Evolutionary conservation across 1,139 yeast species (phyloP), one percentile per base, ranked within the genome.

Genomic region (Insectozyma bohioensis): DNA sequence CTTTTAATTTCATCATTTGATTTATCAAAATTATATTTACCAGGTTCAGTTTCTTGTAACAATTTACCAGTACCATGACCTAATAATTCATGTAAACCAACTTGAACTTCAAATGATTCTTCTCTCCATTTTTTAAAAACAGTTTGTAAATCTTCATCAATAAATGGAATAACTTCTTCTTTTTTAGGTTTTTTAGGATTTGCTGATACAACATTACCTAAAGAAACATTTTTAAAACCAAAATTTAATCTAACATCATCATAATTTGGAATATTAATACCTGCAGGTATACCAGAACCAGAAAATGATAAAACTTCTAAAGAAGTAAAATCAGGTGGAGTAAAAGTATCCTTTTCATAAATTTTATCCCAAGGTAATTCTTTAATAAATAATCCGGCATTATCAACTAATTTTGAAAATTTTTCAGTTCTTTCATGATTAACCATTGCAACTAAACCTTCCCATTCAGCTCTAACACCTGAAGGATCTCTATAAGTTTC

Each of bases 1-100:
- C 92, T 75, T 4, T 65, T 59, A 25, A 82, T 75, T 14, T 85
- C 81, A 7, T 87, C 84, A 35, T 87, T 86, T 10, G 55, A 54
- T 30, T 59, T 65, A 56, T 85, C 88, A 50, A 85, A 87, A 58
- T 87, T 87, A 69, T 73, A 86, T 12, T 64, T 56, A 6, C 85
- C 85, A 29, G 78, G 78, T 9, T 65, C 65, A 11, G 74, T 67
- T 54, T 86, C 87, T 46, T 75, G 75, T 48, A 87, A 64, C 36
- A 87, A 66, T 56, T 86, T 86, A 32, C 95, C 95, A 5, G 92
- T 79, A 28, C 95, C 96, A 53, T 87, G 96, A n/a, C 96, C 95
- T 41, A 87, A 70, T 42, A 87, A 69, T 58, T 87, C 95, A 57
- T 87, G 96, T 49, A 86, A 82, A 34, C 95, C 95, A 30, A 87